Percentiles rank a stretch among this genome's conserved stretches.
Evolutionary conservation across 495 filamentous ascomycete species (phyloP).

Genomic region (Penicillium bialowiezense): DNA sequence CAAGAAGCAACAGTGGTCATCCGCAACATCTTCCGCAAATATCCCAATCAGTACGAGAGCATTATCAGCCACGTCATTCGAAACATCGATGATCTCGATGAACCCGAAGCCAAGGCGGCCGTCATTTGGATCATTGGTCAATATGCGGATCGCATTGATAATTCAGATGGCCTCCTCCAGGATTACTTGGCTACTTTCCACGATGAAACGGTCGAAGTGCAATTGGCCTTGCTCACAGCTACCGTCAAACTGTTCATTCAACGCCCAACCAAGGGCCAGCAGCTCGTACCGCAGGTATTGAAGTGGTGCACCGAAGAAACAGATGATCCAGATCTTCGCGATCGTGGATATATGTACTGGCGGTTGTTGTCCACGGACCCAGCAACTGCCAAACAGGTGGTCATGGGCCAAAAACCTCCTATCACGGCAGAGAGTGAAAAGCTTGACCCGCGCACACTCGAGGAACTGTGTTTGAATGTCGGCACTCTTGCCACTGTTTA

Average conservation of each 20-base stretch:
- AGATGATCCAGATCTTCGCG: constrained; percentile 93
- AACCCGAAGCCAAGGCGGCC: constrained; percentile 98
- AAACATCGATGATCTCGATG: constrained; percentile 93
- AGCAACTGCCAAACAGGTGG: constrained; percentile 75
- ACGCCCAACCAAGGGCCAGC: constrained; percentile 89
- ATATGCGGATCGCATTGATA: constrained; percentile 95
- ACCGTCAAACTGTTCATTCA: constrained; percentile 99
- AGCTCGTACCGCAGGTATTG: constrained; percentile 90
- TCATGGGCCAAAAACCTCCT: constrained; percentile 96
- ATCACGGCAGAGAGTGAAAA: constrained; percentile 97
- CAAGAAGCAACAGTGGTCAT: constrained; percentile 99
- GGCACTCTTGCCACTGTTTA: constrained; percentile 97
- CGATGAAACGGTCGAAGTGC: constrained; percentile 92
- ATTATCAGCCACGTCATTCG: constrained; percentile 96
- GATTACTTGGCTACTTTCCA: constrained; percentile 92
- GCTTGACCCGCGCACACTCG: constrained; percentile 83
- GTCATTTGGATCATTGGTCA: constrained; percentile 99
- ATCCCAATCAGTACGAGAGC: constrained; percentile 96
- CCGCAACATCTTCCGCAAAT: constrained; percentile 98
- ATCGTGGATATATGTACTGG: constrained; percentile 99
- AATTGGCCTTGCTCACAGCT: constrained; percentile 90
- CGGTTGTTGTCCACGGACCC: constrained; percentile 93
- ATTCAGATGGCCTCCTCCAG: constrained; percentile 87
- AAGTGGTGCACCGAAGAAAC: constrained; percentile 99
- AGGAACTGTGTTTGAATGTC: constrained; percentile 96